Base-by-base conservation (phyloP, 2,329 filamentous ascomycete genomes). In the Aspergillus persii region DNA sequence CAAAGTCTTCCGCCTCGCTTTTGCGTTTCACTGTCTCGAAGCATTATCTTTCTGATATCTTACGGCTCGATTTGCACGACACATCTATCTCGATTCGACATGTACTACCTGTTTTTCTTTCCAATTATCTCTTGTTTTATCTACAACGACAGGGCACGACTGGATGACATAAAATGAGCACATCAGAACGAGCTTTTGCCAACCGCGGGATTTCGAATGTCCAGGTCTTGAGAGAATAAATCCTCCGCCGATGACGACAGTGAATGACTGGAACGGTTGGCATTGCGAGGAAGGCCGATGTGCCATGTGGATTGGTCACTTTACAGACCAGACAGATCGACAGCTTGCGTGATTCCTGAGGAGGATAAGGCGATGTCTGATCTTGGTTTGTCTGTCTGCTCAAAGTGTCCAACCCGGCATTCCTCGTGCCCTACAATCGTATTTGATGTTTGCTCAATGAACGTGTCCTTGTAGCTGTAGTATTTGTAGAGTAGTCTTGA, bases 1-100 rank as follows among this genome's bases (percentile, higher is more conserved):
- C 36, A 15, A 12, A 41, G n/a, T n/a, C 63, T 57, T 62, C 18
- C 18, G 18, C 2, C 18, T 23, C 18, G 18, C 18, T 64, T 64
- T 62, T 63, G 68, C 57, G 65, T 73, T 73, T 77, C 81, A 77
- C 75, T n/a, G 3, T 41, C 15, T 80, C 79, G 68, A 52, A 52
- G 23, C 41, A 69, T 80, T 79, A 79, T 64, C 62, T 62, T 54
- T 54, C 65, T 61, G 23, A 47, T 23, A 23, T 12, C 27, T 8
- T 27, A 23, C 23, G 44, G 33, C 61, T 59, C 56, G 36, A n/a
- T 47, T 57, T 59, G 26, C 27, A 23, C 30, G 23, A 15, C 51
- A 74, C 62, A 73, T 69, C 68, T 76, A 67, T 71, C 65, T 65
- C 70, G 67, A 73, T 74, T 77, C 79, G 49, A 57, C 54, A 57